Percentiles rank a stretch among this genome's conserved stretches.
Conservation (phyloP, 495 filamentous ascomycete species). For the Aspergillus olivimuriae region DNA sequence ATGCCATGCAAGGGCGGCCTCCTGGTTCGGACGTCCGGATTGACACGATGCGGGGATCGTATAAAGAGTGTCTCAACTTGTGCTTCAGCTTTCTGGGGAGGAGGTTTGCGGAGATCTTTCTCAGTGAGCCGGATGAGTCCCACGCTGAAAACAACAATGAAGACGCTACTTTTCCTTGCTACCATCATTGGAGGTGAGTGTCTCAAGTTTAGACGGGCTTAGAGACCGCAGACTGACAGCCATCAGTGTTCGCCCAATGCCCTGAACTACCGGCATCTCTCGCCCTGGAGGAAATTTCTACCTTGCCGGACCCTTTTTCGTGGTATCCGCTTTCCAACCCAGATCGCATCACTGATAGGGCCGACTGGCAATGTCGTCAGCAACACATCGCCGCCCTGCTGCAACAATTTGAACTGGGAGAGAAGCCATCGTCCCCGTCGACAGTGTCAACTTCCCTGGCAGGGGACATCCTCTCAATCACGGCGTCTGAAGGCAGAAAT, state of each 20-base stretch:
- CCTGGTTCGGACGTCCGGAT: not conserved
- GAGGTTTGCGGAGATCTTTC: too few relatives aligned
- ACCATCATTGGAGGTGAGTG: too few relatives aligned
- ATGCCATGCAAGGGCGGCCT: too few relatives aligned
- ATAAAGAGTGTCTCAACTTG: not conserved
- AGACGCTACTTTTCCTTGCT: not conserved
- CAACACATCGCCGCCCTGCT: conserved; percentile 3
- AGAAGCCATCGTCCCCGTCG: not conserved
- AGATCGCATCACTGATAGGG: not conserved
- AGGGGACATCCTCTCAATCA: not conserved
- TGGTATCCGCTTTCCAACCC: conserved; percentile 4
- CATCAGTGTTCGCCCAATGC: not conserved
- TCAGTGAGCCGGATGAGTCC: too few relatives aligned
- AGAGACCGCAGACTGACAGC: not conserved
- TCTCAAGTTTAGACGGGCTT: too few relatives aligned
- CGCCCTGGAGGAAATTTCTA: not conserved
- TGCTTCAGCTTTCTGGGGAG: too few relatives aligned
- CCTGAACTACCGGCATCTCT: not conserved
- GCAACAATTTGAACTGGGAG: conserved; percentile 5
- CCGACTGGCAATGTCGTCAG: conserved; percentile 5
- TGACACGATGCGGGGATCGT: too few relatives aligned
- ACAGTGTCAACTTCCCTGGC: not conserved
- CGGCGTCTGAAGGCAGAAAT: not conserved
- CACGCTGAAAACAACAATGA: too few relatives aligned
- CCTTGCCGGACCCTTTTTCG: conserved; percentile 5